Evolutionary conservation across 1,139 yeast genomes (phyloP), one percentile per base, ranked within the genome.

Genomic region (Pichia sp.): DNA sequence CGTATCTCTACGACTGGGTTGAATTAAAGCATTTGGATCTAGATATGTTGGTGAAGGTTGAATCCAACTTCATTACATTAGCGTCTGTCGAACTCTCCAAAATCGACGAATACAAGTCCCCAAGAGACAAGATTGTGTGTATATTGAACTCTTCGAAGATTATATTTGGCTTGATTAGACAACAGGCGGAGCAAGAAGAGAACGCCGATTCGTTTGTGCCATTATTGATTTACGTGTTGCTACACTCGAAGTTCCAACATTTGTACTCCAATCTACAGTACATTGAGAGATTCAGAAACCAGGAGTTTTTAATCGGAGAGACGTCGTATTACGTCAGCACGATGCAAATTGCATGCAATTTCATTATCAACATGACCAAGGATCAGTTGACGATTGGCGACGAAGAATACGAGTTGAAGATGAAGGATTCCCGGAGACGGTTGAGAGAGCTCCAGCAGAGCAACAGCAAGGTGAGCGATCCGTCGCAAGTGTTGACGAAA

Each of bases 191-290:
- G 42, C 47, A 53, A 39, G 95, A 53, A 38, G 95, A 88, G 58
- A 91, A 91, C 56, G 99, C 99, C 0, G 99, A 94, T 66, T 79
- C 88, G 27, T 94, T 94, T 64, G 76, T 94, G 24, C 99, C 99
- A 0, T 67, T 93, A 40, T 70, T 94, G 44, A 90, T 94, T 33
- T 82, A 83, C 56, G 85, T 93, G 8, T 77, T 91, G 3, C 67
- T 93, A 40, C 83, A 83, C 57, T 83, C 96, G 1, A 74, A 77
- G 44, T 75, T 85, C 0, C 70, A 70, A 32, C 69, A 81, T 57
- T 67, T 94, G 30, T 76, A 81, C 17, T 88, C 96, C 18, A 91
- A 93, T 61, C 68, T 91, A 53, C 81, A 78, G 53, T 94, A 89
- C 63, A 89, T 93, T 56, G 96, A 90, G 61, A 72, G 93, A 48